A percentile compares a stretch with the other conserved stretches of the same genome.
Evolutionary conservation across 305 asterid genomes (phyloP).

Genomic region (Fraxinus latifolia): DNA sequence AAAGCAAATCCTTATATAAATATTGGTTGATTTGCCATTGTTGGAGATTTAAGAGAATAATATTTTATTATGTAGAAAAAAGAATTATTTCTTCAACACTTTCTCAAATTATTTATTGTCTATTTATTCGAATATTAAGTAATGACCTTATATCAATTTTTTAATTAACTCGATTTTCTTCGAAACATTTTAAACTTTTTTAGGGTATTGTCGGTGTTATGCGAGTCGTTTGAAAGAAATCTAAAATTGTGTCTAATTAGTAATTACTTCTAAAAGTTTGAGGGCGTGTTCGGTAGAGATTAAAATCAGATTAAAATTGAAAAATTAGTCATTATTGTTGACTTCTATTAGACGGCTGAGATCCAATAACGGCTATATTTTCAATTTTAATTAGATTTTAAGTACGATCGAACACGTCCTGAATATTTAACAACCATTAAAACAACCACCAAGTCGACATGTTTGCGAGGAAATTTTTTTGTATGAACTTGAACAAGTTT

Average conservation of each 20-base stretch:
- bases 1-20: background rate
- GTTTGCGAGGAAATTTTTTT: background rate
- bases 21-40: background rate
- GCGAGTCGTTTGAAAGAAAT: background rate
- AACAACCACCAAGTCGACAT: background rate
- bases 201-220: too few relatives aligned
- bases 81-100: background rate
- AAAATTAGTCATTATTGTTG: too few relatives aligned
- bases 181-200: background rate
- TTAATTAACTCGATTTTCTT: too few relatives aligned
- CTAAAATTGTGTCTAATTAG: background rate
- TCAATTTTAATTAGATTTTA: too few relatives aligned
- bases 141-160: too few relatives aligned
- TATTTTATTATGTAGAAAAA: background rate
- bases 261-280: background rate
- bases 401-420: too few relatives aligned
- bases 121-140: background rate
- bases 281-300: too few relatives aligned
- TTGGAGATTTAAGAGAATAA: background rate
- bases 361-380: too few relatives aligned
- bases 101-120: too few relatives aligned
- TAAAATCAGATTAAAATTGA: too few relatives aligned
- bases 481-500: too few relatives aligned
- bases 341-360: too few relatives aligned
- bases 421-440: background rate